Evolutionary conservation across 495 filamentous ascomycete genomes (phyloP).

Genomic region (Aspergillus ellipticus): DNA sequence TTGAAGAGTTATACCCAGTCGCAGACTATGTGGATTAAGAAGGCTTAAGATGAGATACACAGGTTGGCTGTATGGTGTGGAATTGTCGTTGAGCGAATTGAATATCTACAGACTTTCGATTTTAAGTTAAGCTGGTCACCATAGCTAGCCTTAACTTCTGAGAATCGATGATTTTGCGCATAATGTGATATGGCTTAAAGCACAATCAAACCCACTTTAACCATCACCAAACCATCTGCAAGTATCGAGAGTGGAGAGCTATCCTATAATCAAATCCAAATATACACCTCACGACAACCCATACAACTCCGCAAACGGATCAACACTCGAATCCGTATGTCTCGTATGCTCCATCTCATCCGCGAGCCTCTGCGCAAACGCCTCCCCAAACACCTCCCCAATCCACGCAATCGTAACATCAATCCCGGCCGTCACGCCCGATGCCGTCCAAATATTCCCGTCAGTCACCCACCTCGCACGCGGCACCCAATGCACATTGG

Average conservation of each 20-base stretch:
- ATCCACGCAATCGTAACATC: slow-evolving; percentile 45
- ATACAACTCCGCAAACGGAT: slow-evolving; percentile 4
- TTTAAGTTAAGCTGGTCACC: too few species aligned
- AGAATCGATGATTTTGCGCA: too few species aligned
- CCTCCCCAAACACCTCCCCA: slow-evolving; percentile 5
- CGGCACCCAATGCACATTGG: slow-evolving; percentile 55
- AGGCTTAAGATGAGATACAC: too few species aligned
- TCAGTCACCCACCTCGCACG: slow-evolving; percentile 62
- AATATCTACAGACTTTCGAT: too few species aligned
- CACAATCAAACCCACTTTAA: too few species aligned
- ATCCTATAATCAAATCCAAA: too few species aligned
- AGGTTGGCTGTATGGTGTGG: too few species aligned
- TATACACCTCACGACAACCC: not conserved
- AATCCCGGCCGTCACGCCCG: slow-evolving; percentile 62
- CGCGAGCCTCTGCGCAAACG: not conserved
- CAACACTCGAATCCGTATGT: not conserved
- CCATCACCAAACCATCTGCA: too few species aligned
- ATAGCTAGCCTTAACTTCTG: too few species aligned
- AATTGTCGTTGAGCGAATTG: too few species aligned
- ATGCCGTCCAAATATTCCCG: slow-evolving; percentile 65
- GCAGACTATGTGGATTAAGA: slow-evolving; percentile 33
- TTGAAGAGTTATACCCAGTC: slow-evolving; percentile 57
- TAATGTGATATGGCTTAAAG: too few species aligned
- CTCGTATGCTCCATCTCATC: slow-evolving; percentile 6
- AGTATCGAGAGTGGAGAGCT: too few species aligned